Evolutionary conservation across 768 basidiomycete species (phyloP), one percentile per base, ranked within the genome.

Genomic region (Floccularia luteovirens): DNA sequence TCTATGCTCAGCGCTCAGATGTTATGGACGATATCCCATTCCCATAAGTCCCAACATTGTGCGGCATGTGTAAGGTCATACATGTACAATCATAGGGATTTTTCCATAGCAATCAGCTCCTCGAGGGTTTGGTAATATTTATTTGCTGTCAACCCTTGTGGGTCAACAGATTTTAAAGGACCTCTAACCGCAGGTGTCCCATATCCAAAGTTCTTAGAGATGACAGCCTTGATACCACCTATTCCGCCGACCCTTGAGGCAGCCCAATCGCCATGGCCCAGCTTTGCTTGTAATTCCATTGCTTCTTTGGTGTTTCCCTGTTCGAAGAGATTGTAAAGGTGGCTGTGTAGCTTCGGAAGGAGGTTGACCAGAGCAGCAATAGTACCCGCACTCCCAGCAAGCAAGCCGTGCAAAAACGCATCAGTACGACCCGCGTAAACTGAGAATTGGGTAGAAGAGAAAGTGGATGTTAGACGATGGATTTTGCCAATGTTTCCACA

Each of bases 401-500:
- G 54, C 5, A 88, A 66, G 3, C 77, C 75, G 14, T 82, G 72
- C 10, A 74, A 59, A 49, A 85, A 77, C 27, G 81, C 66, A 49
- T 90, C 86, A 4, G 77, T 77, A 42, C 79, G 77, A 1, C 90
- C 89, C 8, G 85, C 74, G 50, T 82, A 80, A n/a, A 86, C 75
- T 3, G 79, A 73, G 48, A 86, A 83, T 30, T 77, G 64, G 2
- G 63, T 53, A 3, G 66, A 46, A 4, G 74, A 59, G 45, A 77
- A 75, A 24, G 72, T 63, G 3, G 77, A 74, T 10, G 81, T 73
- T 31, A 91, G 66, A 13, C 89, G 79, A 39, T 83, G 78, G 32
- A 89, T 76, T 58, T 90, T 92, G 16, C 88, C 87, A 42, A 92
- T 77, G 49, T 79, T 82, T 3, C 82, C 88, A 55, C 88, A 90